Conservation (phyloP, 176 grass and related monocot species). For the Bolboschoenus planiculmis region DNA sequence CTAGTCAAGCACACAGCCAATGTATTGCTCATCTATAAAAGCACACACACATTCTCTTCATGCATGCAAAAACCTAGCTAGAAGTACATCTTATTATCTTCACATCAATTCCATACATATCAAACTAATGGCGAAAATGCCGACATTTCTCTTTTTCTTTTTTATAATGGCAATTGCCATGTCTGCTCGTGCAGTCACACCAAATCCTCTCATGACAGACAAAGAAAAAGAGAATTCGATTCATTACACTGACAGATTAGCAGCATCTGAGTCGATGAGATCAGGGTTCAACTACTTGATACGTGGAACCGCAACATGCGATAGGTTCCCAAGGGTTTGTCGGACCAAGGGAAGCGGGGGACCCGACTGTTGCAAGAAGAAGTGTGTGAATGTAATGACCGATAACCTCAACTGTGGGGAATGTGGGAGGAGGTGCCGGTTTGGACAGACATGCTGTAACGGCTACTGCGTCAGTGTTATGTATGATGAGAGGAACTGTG, state of each 20-base stretch:
- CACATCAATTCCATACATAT: background rate
- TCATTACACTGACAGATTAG: background rate
- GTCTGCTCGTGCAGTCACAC: background rate
- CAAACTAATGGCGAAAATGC: background rate
- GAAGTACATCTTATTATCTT: background rate
- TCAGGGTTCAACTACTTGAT: background rate
- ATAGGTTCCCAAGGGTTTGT: slow-evolving; percentile 23
- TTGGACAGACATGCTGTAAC: slow-evolving; percentile 18
- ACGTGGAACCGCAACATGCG: slow-evolving; percentile 15
- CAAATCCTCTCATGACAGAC: background rate
- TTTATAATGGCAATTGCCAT: background rate
- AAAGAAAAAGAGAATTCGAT: background rate
- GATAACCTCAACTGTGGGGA: slow-evolving; percentile 26
- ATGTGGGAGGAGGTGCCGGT: slow-evolving; percentile 27
- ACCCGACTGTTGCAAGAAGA: slow-evolving; percentile 26
- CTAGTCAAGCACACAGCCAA: background rate
- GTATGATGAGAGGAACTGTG: slow-evolving; percentile 15
- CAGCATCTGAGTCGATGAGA: background rate
- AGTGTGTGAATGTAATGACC: slow-evolving; percentile 23
- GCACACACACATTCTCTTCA: background rate
- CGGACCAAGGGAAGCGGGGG: slow-evolving; percentile 15
- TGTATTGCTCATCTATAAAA: slow-evolving; percentile 9
- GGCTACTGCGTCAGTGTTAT: slow-evolving; percentile 13
- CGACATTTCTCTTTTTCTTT: background rate
- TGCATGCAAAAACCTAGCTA: background rate